Evolutionary conservation across 768 basidiomycete genomes (phyloP).

Genomic region (Termitomyces sp.): DNA sequence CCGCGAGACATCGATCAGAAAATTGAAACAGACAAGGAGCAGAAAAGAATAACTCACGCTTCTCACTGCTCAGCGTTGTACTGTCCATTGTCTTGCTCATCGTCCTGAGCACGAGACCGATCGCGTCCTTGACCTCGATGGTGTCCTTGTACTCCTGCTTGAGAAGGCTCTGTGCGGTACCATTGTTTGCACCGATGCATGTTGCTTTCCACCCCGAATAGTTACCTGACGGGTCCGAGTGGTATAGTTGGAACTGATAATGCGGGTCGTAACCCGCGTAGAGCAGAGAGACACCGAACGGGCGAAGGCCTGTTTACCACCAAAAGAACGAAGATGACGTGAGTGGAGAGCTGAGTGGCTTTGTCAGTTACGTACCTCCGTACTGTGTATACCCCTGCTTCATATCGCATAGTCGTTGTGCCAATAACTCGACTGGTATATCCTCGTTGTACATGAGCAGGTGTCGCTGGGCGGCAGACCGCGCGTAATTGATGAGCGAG

Average conservation of each 20-base stretch:
- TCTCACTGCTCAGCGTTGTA: constrained; percentile 94
- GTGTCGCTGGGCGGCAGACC: constrained; percentile 87
- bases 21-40: neutral
- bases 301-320: constrained; percentile 74
- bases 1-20: neutral
- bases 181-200: constrained; percentile 97
- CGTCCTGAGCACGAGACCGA: constrained; percentile 85
- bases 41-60: constrained; percentile 55
- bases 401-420: constrained; percentile 91
- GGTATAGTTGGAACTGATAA: constrained; percentile 96
- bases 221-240: constrained; percentile 97
- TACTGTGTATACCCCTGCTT: constrained; percentile 99
- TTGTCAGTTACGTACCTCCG: constrained; percentile 58
- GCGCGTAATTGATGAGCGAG: constrained; percentile 92
- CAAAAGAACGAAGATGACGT: neutral
- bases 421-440: constrained; percentile 95
- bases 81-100: constrained; percentile 99
- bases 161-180: constrained; percentile 89
- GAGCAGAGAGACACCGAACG: constrained; percentile 95
- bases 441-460: constrained; percentile 92
- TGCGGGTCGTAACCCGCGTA: constrained; percentile 97
- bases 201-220: constrained; percentile 99
- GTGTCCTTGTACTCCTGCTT: constrained; percentile 99
- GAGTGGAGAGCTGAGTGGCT: neutral
- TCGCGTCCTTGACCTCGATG: constrained; percentile 85